Evolutionary conservation across 208 protist genomes (phyloP), one percentile per base, ranked within the genome.

Genomic region (Crithidia expoeki): DNA sequence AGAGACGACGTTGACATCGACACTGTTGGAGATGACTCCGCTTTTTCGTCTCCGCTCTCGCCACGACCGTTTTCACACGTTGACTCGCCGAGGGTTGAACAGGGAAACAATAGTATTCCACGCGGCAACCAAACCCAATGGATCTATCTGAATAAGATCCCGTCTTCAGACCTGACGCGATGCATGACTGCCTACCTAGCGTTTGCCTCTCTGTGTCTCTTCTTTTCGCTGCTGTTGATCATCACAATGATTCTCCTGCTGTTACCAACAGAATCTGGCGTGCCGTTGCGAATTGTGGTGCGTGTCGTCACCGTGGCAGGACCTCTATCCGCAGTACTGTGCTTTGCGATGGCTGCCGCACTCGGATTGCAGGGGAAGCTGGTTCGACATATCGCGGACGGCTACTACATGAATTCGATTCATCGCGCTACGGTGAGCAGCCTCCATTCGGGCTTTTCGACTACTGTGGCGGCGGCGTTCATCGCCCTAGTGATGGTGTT

Each of bases 161-260:
- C 71, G 16, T 34, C 17, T 11, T 40, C 53, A 7, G 32, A 17
- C 36, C 28, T 85, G 33, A 33, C 53, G 3, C 49, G 55, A 2
- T 76, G 60, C 64, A 90, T 90, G 81, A 63, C 74, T 2, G 72
- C 79, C 52, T 80, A 90, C 52, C 66, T 87, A 42, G 36, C 70
- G 36, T 84, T 85, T 63, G 76, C 70, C 14, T 38, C 27, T 2
- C 5, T 80, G 14, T 75, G 61, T 50, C 42, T 79, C 2, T 19
- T 82, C 46, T 60, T 70, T 27, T 70, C 68, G 10, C 16, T 90
- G 1, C 30, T 55, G n/a, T 65, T 84, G 16, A 56, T 85, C 53
- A 17, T 78, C 3, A 46, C 49, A 14, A 16, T 76, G 2, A 42
- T 84, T 2, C 4, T 81, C 0, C 59, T 75, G 16, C 25, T 86